Evolutionary conservation across 176 grass and related monocot species (phyloP).

Genomic region (Themeda triandra): DNA sequence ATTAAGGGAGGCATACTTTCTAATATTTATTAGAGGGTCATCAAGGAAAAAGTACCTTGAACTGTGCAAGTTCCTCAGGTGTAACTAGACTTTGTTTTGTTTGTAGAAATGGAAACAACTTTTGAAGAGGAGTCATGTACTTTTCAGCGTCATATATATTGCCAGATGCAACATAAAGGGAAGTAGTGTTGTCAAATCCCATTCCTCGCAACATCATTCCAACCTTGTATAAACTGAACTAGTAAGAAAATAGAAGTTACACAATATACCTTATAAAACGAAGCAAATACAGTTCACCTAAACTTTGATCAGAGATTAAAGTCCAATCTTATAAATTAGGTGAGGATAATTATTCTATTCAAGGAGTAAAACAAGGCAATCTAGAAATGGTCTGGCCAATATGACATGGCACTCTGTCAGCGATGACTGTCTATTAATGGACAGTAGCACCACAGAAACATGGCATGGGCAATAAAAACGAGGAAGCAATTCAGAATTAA

Average conservation of each 20-base stretch:
- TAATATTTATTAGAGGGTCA: not conserved
- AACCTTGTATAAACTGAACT: slow-evolving; percentile 59
- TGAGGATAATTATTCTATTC: not conserved
- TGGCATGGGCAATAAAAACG: not conserved
- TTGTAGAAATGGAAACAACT: slow-evolving; percentile 81
- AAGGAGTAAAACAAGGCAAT: not conserved
- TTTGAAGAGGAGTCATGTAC: slow-evolving; percentile 70
- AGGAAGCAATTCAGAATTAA: not conserved
- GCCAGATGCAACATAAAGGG: slow-evolving; percentile 82
- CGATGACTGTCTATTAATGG: not conserved
- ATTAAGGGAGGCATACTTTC: not conserved
- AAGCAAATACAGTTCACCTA: not conserved
- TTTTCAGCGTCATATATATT: slow-evolving; percentile 73
- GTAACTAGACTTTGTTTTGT: slow-evolving; percentile 75
- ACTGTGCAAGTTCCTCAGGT: slow-evolving; percentile 68
- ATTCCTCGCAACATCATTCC: slow-evolving; percentile 98
- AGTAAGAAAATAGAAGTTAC: slow-evolving; percentile 6
- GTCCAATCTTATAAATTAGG: not conserved
- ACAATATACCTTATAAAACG: not conserved
- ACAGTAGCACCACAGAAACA: not conserved
- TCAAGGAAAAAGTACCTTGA: slow-evolving; percentile 41
- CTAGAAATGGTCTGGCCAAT: slow-evolving; percentile 2
- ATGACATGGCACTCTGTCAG: not conserved
- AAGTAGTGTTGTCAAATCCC: slow-evolving; percentile 82
- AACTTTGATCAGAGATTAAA: not conserved